Conservation (phyloP, 495 filamentous ascomycete species). For the Talaromyces adpressus region DNA sequence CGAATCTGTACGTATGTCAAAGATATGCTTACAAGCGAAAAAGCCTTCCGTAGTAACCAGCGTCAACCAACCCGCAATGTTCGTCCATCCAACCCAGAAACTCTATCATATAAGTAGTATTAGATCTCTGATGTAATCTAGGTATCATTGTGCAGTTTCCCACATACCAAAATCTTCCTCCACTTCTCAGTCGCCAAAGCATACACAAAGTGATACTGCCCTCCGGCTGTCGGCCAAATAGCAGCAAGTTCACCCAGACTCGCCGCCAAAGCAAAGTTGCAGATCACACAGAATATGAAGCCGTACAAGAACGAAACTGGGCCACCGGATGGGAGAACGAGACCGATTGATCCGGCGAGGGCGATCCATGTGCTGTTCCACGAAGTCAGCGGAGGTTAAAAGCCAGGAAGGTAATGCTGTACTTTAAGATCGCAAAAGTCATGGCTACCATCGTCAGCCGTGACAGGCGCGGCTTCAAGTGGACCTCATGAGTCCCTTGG, state of each 20-base stretch:
- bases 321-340: conserved; percentile 3
- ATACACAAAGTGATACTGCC: conserved; percentile 2
- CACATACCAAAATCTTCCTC: background rate
- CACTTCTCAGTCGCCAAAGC: background rate
- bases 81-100: conserved; percentile 6
- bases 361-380: conserved; percentile 7
- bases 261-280: conserved; percentile 1
- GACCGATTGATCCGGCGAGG: conserved; percentile 1
- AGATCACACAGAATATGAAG: conserved; percentile 1
- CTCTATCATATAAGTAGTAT: background rate
- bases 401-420: background rate
- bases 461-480: background rate
- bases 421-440: background rate
- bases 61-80: background rate
- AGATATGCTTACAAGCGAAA: background rate
- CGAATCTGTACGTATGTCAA: background rate
- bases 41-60: conserved; percentile 1
- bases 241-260: conserved; percentile 1
- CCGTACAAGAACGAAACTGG: background rate
- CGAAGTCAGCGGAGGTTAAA: background rate
- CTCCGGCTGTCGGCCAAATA: conserved; percentile 3
- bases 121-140: background rate
- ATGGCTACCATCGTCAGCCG: background rate
- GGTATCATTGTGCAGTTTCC: too few relatives aligned
- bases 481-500: background rate